These are phyloP conservation scores for Emydomyces testavorans DNA, from an alignment of 2,329 filamentous ascomycete genomes.

Conservation along the genomic window DNA sequence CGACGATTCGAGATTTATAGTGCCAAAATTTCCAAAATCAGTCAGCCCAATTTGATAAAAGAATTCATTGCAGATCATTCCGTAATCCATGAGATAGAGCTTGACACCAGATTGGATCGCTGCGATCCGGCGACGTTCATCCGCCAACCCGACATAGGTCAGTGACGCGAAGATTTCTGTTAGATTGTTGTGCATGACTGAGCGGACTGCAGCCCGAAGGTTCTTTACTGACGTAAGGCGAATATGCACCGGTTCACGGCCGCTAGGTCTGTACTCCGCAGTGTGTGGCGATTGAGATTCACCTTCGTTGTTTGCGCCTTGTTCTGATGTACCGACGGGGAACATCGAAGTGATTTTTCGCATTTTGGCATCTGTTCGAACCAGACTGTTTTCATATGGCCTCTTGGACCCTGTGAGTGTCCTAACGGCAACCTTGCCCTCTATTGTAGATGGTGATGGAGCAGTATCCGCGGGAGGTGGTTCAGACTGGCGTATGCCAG, in stretches of 20 bases:
- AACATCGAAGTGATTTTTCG: constrained; percentile 98
- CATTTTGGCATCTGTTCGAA: constrained; percentile 76
- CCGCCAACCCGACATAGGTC: constrained; percentile 87
- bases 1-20: constrained; percentile 66
- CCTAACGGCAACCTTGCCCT: constrained; percentile 29
- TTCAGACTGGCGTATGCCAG: constrained; percentile 41
- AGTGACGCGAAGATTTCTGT: constrained; percentile 79
- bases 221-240: constrained; percentile 75
- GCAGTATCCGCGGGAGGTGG: constrained; percentile 19
- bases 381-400: constrained; percentile 72
- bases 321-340: constrained; percentile 40
- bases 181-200: constrained; percentile 69
- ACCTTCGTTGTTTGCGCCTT: constrained; percentile 20
- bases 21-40: constrained; percentile 90
- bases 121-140: constrained; percentile 73
- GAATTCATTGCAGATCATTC: constrained; percentile 71
- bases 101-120: constrained; percentile 89
- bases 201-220: constrained; percentile 67
- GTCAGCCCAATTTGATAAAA: constrained; percentile 93
- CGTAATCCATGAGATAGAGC: constrained; percentile 87
- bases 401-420: constrained; percentile 36
- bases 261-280: constrained; percentile 56
- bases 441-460: constrained; percentile 2
- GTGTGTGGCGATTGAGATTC: constrained; percentile 26
- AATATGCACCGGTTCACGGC: constrained; percentile 58